Base-by-base conservation (phyloP, 2,329 filamentous ascomycete species). In the Ophiostoma pallidulum region DNA sequence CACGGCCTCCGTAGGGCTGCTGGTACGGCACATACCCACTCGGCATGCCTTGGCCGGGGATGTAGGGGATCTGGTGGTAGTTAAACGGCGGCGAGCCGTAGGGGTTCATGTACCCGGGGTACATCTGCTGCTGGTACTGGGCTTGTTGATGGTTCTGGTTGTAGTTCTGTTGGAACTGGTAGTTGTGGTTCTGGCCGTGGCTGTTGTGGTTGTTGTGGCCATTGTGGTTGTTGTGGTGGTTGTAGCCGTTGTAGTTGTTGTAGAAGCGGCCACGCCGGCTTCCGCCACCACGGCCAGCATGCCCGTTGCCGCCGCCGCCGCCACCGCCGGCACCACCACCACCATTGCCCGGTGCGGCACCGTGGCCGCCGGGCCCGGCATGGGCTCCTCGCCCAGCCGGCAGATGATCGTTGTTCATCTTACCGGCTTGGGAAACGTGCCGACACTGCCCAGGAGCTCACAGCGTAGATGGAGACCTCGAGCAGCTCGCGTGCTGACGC, bases 401-500 rank as follows among this genome's bases (percentile, higher is more conserved):
- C 80, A 84, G 79, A 82, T 83, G 80, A 75, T 73, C 75, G 68
- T 72, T 72, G 71, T 80, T 84, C 82, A 87, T 87, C 81, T 75
- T 86, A 77, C 78, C 80, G 78, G 77, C 76, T 69, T 77, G 74
- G 75, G 76, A 64, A 57, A 51, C 52, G 51, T 51, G 50, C 52
- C 26, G 10, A 37, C 26, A 53, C 55, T 57, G 57, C 58, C 58
- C 57, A 57, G 58, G 58, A 57, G 56, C 60, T 60, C 60, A 59
- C 62, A 55, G 53, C 51, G 47, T 54, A 57, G 57, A 60, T 31
- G 19, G n/a, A 26, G 16, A 41, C 42, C 31, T 26, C 40, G 28
- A 26, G 46, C 46, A 18, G 20, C 46, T 10, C 19, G 46, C 56
- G 56, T 13, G 29, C 26, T 8, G 36, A 36, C 4, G 16, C n/a